Conservation (phyloP, 495 filamentous ascomycete genomes). For the Podospora appendiculata region DNA sequence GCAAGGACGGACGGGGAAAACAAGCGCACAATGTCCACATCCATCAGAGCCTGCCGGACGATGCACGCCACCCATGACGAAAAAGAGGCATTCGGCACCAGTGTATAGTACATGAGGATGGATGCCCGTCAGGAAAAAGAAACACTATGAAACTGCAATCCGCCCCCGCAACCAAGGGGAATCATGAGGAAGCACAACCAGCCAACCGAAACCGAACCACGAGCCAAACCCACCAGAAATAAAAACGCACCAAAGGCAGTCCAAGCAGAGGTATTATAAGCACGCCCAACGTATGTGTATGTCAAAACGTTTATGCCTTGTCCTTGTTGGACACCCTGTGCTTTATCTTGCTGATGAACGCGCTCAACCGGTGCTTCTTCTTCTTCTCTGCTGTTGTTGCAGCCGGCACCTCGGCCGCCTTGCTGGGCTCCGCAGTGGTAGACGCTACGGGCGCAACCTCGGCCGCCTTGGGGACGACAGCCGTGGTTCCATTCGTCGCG, state of each 20-base stretch:
- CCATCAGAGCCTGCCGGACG: too few relatives aligned
- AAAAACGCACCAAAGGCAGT: conserved; percentile 5
- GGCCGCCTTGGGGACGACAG: conserved; percentile 8
- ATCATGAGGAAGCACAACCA: conserved; percentile 23
- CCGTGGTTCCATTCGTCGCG: conserved; percentile 16
- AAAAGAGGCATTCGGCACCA: too few relatives aligned
- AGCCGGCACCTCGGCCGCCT: conserved; percentile 11
- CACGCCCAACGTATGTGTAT: neutral
- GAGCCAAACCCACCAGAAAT: neutral
- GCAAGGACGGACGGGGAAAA: too few relatives aligned
- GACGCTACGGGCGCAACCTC: conserved; percentile 10
- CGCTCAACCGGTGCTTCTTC: conserved; percentile 53
- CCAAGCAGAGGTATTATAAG: neutral
- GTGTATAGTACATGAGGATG: too few relatives aligned
- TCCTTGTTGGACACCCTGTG: conserved; percentile 38
- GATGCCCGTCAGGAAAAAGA: neutral
- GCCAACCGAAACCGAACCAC: neutral
- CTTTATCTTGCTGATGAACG: conserved; percentile 53
- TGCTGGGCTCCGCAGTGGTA: conserved; percentile 6
- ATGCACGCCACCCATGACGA: too few relatives aligned
- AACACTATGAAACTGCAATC: conserved; percentile 10
- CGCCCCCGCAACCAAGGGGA: conserved; percentile 21
- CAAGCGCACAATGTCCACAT: too few relatives aligned
- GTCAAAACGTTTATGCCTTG: conserved; percentile 8
- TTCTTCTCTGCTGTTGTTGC: conserved; percentile 32